Percentiles rank a stretch among this genome's conserved stretches.
Evolutionary conservation across 2,329 filamentous ascomycete genomes (phyloP).

Genomic region (Ustulina deusta): DNA sequence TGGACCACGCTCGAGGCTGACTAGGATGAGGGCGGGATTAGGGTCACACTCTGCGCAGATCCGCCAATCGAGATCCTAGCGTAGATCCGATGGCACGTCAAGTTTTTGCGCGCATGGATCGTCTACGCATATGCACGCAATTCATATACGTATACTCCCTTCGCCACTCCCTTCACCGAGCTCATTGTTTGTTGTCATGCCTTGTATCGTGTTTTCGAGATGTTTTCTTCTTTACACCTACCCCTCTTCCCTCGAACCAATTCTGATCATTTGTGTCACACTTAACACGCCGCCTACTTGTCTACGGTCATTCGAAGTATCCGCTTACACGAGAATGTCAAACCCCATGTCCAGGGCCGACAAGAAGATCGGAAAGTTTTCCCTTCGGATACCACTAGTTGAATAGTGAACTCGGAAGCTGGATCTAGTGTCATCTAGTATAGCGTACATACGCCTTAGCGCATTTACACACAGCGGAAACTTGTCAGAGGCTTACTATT

Average conservation of each 20-base stretch:
- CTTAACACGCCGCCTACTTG: neutral
- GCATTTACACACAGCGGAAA: too few relatives aligned
- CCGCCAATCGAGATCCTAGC: constrained; percentile 15
- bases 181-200: too few relatives aligned
- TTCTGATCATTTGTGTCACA: neutral
- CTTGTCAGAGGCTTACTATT: too few relatives aligned
- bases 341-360: neutral
- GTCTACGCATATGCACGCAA: too few relatives aligned
- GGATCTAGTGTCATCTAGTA: too few relatives aligned
- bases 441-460: too few relatives aligned
- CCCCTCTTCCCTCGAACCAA: neutral
- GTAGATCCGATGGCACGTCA: constrained; percentile 8
- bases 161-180: too few relatives aligned
- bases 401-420: neutral
- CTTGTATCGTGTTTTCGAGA: too few relatives aligned
- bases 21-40: neutral
- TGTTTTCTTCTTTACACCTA: too few relatives aligned
- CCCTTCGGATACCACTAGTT: neutral
- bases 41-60: constrained; percentile 11
- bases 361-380: neutral
- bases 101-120: constrained; percentile 7
- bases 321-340: constrained; percentile 6
- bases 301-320: neutral
- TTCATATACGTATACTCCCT: too few relatives aligned
- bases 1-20: neutral